These are phyloP conservation scores for Olyra latifolia DNA, from an alignment of 176 grass and related monocot genomes.

Conservation along the genomic window DNA sequence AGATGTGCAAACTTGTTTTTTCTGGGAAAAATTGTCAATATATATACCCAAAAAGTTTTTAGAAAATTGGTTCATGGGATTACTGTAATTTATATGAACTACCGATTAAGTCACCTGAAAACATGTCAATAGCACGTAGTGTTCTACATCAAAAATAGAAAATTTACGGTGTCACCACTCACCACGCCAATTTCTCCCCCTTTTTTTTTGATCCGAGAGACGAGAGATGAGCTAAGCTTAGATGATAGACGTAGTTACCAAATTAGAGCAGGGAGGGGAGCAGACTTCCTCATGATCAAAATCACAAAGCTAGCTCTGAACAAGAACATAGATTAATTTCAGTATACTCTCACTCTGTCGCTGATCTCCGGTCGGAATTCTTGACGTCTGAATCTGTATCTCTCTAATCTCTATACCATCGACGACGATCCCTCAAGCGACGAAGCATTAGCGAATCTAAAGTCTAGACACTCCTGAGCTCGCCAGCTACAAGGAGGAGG, in stretches of 20 bases:
- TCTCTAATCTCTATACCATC: slow-evolving; percentile 15
- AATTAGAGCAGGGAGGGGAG: background rate
- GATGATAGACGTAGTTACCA: too few species aligned
- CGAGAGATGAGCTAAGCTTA: too few species aligned
- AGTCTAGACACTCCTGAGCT: slow-evolving; percentile 10
- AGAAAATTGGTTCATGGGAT: too few species aligned
- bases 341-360: background rate
- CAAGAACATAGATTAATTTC: background rate
- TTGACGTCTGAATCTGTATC: background rate
- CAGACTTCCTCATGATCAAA: background rate
- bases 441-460: slow-evolving; percentile 23
- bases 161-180: too few species aligned
- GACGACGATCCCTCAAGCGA: slow-evolving; percentile 28
- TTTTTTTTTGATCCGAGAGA: too few species aligned
- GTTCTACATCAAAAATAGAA: too few species aligned
- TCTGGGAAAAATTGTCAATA: too few species aligned
- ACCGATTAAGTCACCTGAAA: too few species aligned
- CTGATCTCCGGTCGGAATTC: background rate
- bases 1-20: background rate
- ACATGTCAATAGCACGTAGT: too few species aligned
- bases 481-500: slow-evolving; percentile 18
- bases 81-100: too few species aligned
- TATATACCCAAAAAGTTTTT: too few species aligned
- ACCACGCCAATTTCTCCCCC: too few species aligned
- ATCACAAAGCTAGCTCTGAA: background rate